These are phyloP conservation scores for Blastomyces silverae DNA, from an alignment of 2,329 filamentous ascomycete genomes.

Conservation along the genomic window DNA sequence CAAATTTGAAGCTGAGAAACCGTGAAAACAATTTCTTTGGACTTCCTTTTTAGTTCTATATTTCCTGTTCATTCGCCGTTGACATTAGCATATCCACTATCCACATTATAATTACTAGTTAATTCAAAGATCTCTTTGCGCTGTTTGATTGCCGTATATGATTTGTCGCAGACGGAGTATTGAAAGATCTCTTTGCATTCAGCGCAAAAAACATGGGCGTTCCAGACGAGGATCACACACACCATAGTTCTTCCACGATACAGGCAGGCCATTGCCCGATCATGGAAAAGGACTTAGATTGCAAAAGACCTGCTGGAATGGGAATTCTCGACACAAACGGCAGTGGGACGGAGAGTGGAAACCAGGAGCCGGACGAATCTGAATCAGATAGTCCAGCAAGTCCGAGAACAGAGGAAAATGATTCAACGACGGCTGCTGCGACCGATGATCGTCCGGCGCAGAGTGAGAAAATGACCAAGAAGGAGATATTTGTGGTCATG, in stretches of 20 bases:
- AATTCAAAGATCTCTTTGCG: not conserved
- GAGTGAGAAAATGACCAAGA: conserved; percentile 18
- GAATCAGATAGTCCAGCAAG: not conserved
- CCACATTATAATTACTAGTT: not conserved
- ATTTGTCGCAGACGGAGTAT: not conserved
- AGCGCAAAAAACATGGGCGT: conserved; percentile 1
- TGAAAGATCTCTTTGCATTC: not conserved
- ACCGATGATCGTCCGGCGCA: conserved; percentile 11
- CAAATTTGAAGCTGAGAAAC: not conserved
- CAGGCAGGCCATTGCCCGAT: not conserved
- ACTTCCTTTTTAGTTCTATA: not conserved
- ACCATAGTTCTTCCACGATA: not conserved
- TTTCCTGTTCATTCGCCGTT: not conserved
- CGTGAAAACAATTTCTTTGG: not conserved
- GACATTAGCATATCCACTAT: not conserved
- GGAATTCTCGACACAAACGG: not conserved
- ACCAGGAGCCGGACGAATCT: not conserved
- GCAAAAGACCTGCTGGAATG: not conserved
- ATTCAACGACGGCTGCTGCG: not conserved
- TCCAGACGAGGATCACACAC: not conserved
- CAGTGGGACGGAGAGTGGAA: not conserved
- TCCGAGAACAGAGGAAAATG: not conserved
- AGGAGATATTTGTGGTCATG: conserved; percentile 19
- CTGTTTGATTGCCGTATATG: not conserved
- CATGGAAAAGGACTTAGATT: not conserved